These are phyloP conservation scores for Mucor racemosus DNA, from an alignment of 371 early-diverging fungal species.

Conservation along the genomic window DNA sequence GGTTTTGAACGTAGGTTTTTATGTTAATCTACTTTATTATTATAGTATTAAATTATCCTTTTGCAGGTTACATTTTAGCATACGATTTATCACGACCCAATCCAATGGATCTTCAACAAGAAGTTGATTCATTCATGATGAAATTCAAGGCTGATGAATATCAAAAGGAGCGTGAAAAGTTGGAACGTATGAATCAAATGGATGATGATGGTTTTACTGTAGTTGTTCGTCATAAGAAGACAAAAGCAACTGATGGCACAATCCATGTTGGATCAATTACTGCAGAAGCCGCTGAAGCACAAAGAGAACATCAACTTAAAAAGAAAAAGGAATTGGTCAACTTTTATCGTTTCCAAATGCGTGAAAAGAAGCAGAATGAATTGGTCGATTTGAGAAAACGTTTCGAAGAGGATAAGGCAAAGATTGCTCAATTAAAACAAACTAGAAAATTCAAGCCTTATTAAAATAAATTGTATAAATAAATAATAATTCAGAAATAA, in stretches of 20 bases:
- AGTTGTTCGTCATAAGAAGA: constrained; percentile 74
- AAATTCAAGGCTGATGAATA: constrained; percentile 85
- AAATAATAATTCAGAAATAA: background rate
- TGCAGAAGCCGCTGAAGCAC: constrained; percentile 47
- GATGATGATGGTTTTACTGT: constrained; percentile 96
- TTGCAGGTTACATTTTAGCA: constrained; percentile 39
- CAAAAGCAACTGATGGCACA: constrained; percentile 61
- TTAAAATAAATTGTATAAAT: constrained; percentile 45
- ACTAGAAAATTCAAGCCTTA: constrained; percentile 88
- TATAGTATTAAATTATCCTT: background rate
- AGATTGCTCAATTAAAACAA: constrained; percentile 82
- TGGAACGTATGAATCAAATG: constrained; percentile 73
- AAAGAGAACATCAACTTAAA: constrained; percentile 21
- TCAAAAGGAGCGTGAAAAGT: constrained; percentile 65
- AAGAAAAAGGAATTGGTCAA: constrained; percentile 82
- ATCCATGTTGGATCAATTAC: constrained; percentile 60
- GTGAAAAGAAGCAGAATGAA: constrained; percentile 89
- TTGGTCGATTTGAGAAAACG: constrained; percentile 83
- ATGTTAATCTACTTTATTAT: background rate
- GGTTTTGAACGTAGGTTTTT: constrained; percentile 58
- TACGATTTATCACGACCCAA: constrained; percentile 66
- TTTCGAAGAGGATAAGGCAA: constrained; percentile 92
- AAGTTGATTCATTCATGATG: constrained; percentile 76
- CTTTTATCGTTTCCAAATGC: constrained; percentile 95
- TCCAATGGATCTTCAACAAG: constrained; percentile 55